Conservation (phyloP, 306 rosid genomes). For the Medicago arabica region DNA sequence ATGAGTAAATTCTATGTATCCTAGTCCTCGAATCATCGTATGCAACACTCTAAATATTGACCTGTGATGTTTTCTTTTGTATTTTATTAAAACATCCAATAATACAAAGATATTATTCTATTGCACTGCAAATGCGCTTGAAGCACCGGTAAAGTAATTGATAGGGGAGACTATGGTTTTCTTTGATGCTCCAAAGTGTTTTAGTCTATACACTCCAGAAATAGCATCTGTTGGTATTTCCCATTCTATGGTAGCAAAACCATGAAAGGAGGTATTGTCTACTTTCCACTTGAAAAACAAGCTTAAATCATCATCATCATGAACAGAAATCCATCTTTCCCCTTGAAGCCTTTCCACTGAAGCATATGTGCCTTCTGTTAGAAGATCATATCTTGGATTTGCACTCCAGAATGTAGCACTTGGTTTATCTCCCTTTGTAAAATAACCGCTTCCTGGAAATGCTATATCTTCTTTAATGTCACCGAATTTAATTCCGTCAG, state of each 20-base stretch:
- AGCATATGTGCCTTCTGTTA: constrained; percentile 85
- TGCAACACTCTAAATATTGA: background rate
- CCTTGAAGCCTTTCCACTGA: constrained; percentile 68
- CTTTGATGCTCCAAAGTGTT: constrained; percentile 81
- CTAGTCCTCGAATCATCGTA: constrained; percentile 6
- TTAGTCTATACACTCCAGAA: constrained; percentile 68
- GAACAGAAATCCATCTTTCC: constrained; percentile 58
- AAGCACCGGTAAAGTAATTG: constrained; percentile 70
- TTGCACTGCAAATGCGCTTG: constrained; percentile 71
- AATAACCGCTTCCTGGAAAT: constrained; percentile 59
- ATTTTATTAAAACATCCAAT: constrained; percentile 1
- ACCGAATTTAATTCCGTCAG: constrained; percentile 59
- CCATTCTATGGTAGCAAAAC: constrained; percentile 73
- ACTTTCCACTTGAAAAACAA: constrained; percentile 68
- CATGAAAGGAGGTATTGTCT: constrained; percentile 49
- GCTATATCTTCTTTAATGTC: constrained; percentile 68
- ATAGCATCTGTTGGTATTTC: constrained; percentile 59
- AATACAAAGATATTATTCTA: constrained; percentile 34
- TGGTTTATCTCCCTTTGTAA: constrained; percentile 57
- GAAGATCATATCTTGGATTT: constrained; percentile 72
- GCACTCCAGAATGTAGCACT: constrained; percentile 78
- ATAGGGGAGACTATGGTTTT: constrained; percentile 47
- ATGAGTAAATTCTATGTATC: constrained; percentile 34
- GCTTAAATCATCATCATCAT: constrained; percentile 80
- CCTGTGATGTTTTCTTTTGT: constrained; percentile 24